These are phyloP conservation scores for Blastobotrys illinoisensis DNA, from an alignment of 1,139 yeast genomes.

Conservation along the genomic window DNA sequence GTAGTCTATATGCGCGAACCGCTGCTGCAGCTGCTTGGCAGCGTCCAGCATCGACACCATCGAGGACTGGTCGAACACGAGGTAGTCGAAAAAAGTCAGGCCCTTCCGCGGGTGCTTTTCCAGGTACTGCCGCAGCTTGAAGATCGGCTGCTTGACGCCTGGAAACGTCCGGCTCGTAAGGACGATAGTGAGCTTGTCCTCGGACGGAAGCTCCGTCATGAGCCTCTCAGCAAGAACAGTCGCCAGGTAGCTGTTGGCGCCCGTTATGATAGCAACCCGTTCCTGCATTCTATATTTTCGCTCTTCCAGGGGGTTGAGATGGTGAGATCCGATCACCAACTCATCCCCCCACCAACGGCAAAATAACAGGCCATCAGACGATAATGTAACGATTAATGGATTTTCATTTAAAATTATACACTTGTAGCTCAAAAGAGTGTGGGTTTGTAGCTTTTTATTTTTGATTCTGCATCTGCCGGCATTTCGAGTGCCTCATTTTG, in stretches of 20 bases:
- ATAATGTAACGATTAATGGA: no score
- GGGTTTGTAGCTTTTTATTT: no score
- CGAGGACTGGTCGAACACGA: constrained; percentile 80
- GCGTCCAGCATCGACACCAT: constrained; percentile 83
- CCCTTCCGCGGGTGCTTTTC: constrained; percentile 35
- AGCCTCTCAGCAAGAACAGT: constrained; percentile 76
- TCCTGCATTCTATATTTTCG: background rate
- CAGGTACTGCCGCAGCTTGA: constrained; percentile 49
- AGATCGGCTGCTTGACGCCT: constrained; percentile 72
- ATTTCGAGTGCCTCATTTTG: no score
- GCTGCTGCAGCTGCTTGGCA: constrained; percentile 58
- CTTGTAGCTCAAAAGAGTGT: no score
- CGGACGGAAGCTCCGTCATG: constrained; percentile 50
- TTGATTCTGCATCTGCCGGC: no score
- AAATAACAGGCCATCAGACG: no score
- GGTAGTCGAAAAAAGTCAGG: constrained; percentile 74
- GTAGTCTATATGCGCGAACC: constrained; percentile 65
- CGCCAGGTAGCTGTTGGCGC: constrained; percentile 74
- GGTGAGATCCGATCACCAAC: background rate
- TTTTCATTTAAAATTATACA: no score
- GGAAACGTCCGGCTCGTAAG: constrained; percentile 88
- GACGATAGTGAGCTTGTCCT: constrained; percentile 61
- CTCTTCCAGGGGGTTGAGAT: background rate
- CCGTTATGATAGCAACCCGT: constrained; percentile 53
- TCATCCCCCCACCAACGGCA: background rate